phyloP scores from a whole-genome alignment of 495 filamentous ascomycete species.

The Corynascus novoguineensis region DNA sequence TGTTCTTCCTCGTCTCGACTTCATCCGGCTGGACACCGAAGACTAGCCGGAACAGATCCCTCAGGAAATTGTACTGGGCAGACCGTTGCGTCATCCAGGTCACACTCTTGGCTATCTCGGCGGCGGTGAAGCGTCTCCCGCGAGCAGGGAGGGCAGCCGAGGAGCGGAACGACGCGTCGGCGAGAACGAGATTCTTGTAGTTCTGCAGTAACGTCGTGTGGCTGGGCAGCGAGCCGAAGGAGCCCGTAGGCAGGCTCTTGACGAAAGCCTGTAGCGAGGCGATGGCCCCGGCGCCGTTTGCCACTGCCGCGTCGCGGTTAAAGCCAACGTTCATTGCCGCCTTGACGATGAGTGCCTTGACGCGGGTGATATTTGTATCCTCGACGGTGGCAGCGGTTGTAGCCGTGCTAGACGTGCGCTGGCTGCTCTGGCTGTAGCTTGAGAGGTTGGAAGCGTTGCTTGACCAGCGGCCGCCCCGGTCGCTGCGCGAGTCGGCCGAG shows the following conservation, averaged over 20 bases:
- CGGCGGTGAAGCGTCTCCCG: slow-evolving; percentile 55
- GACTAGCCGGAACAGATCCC: slow-evolving; percentile 75
- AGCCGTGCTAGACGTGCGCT: slow-evolving; percentile 66
- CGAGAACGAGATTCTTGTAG: slow-evolving; percentile 70
- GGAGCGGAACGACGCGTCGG: slow-evolving; percentile 59
- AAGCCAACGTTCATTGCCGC: slow-evolving; percentile 78
- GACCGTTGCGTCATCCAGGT: slow-evolving; percentile 57
- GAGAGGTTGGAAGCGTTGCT: slow-evolving; percentile 69
- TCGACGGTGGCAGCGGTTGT: slow-evolving; percentile 59
- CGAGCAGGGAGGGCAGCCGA: slow-evolving; percentile 48
- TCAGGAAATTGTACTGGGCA: slow-evolving; percentile 62
- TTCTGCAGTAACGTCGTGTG: slow-evolving; percentile 65
- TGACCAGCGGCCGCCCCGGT: slow-evolving; percentile 58
- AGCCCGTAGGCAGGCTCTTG: slow-evolving; percentile 65
- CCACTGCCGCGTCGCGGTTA: slow-evolving; percentile 40
- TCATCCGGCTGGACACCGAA: slow-evolving; percentile 80
- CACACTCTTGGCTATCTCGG: slow-evolving; percentile 70
- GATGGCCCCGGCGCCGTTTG: slow-evolving; percentile 30
- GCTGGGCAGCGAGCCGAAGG: slow-evolving; percentile 67
- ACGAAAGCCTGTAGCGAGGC: slow-evolving; percentile 62
- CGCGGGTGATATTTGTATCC: slow-evolving; percentile 65
- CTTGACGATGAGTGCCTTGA: slow-evolving; percentile 72
- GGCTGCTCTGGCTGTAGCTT: slow-evolving; percentile 64
- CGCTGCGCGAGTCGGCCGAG: slow-evolving; percentile 35
- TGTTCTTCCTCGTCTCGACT: slow-evolving; percentile 50